phyloP scores from a whole-genome alignment of 2,329 filamentous ascomycete species.

The Aspergillus sergii region DNA sequence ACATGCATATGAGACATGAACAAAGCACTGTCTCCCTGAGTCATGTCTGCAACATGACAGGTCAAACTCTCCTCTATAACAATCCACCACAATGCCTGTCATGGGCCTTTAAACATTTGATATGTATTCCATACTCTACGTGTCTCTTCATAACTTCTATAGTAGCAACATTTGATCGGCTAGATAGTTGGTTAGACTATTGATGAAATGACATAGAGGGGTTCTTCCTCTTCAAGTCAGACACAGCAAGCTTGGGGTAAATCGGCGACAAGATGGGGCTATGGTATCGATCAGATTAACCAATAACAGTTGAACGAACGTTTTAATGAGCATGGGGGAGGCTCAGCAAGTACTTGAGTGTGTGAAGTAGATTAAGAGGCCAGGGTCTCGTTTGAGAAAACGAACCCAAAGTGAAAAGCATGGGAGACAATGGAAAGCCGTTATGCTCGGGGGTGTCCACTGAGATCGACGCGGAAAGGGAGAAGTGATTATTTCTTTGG shows the following conservation, averaged over 20 bases:
- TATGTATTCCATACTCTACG: not conserved
- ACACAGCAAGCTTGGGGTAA: not conserved
- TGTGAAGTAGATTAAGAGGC: not conserved
- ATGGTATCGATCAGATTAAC: not conserved
- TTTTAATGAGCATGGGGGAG: not conserved
- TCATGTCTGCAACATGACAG: not conserved
- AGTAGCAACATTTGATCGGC: not conserved
- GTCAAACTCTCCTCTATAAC: not conserved
- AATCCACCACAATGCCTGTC: not conserved
- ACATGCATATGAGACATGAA: not conserved
- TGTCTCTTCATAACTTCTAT: not conserved
- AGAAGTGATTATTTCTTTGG: slow-evolving; percentile 39
- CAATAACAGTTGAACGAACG: not conserved
- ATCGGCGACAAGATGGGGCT: not conserved
- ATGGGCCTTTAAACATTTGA: not conserved
- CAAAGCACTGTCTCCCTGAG: not conserved
- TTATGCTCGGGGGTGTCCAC: slow-evolving; percentile 1
- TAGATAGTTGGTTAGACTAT: not conserved
- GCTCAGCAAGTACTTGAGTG: not conserved
- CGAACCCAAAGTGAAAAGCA: not conserved
- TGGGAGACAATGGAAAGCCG: not conserved
- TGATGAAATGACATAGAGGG: not conserved
- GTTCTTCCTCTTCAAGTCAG: not conserved
- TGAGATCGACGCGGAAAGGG: slow-evolving; percentile 6
- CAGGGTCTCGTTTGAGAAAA: not conserved